A percentile compares a stretch with the other conserved stretches of the same genome.
These are phyloP conservation scores for Aspergillus incahuasiensis DNA, from an alignment of 495 filamentous ascomycete species.

Conservation along the genomic window DNA sequence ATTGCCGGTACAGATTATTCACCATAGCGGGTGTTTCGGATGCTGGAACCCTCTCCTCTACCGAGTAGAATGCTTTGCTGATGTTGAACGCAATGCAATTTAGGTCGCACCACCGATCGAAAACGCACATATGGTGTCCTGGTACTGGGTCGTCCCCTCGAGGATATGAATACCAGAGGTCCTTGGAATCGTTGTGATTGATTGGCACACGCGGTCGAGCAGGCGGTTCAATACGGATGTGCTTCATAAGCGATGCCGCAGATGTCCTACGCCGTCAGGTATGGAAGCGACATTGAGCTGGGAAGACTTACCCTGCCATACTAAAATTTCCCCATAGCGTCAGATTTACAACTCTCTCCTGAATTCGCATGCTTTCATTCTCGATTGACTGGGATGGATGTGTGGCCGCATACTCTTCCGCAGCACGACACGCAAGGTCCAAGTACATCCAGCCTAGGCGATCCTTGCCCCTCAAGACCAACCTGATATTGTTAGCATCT, in stretches of 20 bases:
- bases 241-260: slow-evolving; percentile 26
- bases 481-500: slow-evolving; percentile 8
- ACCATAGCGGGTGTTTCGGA: slow-evolving; percentile 16
- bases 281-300: neutral
- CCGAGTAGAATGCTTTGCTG: slow-evolving; percentile 22
- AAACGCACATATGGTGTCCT: slow-evolving; percentile 26
- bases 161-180: slow-evolving; percentile 32
- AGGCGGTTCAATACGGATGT: slow-evolving; percentile 16
- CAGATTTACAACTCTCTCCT: slow-evolving; percentile 18
- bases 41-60: slow-evolving; percentile 15
- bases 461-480: slow-evolving; percentile 26
- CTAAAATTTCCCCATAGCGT: slow-evolving; percentile 33
- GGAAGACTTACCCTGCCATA: slow-evolving; percentile 25
- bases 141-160: slow-evolving; percentile 13
- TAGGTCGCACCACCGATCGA: slow-evolving; percentile 25
- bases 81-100: slow-evolving; percentile 23
- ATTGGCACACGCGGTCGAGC: slow-evolving; percentile 12
- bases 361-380: slow-evolving; percentile 2
- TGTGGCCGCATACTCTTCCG: slow-evolving; percentile 16
- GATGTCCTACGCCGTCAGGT: slow-evolving; percentile 20
- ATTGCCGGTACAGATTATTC: slow-evolving; percentile 20
- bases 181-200: slow-evolving; percentile 18
- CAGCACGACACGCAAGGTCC: slow-evolving; percentile 21
- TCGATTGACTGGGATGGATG: slow-evolving; percentile 13
- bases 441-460: slow-evolving; percentile 29